Percentiles rank a stretch among this genome's conserved stretches.
These are phyloP conservation scores for Scedosporium dehoogii DNA, from an alignment of 2,329 filamentous ascomycete species.

Conservation along the genomic window DNA sequence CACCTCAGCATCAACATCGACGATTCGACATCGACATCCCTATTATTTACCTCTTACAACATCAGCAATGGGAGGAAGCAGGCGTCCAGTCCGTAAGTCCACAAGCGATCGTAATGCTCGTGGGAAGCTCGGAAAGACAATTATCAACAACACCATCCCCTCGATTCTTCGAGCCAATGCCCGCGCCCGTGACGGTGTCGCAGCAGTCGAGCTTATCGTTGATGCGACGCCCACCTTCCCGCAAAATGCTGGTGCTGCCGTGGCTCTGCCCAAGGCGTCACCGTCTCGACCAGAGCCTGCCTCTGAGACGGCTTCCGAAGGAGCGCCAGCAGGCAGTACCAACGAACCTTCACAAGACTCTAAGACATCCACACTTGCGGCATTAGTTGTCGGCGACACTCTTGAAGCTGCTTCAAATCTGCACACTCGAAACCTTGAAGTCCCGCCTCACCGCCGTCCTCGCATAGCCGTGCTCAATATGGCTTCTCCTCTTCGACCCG, in stretches of 20 bases:
- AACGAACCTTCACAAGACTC: neutral
- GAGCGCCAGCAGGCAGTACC: too few species aligned
- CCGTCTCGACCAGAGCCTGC: too few species aligned
- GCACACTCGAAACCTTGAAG: conserved; percentile 5
- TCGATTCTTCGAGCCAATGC: conserved; percentile 41
- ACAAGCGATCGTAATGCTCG: conserved; percentile 19
- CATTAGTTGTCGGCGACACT: conserved; percentile 39
- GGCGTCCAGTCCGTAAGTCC: neutral
- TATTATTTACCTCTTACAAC: too few species aligned
- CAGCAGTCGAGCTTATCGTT: conserved; percentile 37
- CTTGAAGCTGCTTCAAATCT: conserved; percentile 39
- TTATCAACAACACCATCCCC: conserved; percentile 50
- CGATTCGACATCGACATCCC: too few species aligned
- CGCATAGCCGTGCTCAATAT: conserved; percentile 50
- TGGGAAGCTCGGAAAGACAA: conserved; percentile 46
- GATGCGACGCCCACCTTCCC: conserved; percentile 15
- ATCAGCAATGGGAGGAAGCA: too few species aligned
- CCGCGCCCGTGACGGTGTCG: conserved; percentile 43
- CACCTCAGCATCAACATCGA: too few species aligned
- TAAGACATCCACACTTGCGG: conserved; percentile 22
- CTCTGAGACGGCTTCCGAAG: too few species aligned
- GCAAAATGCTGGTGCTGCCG: too few species aligned
- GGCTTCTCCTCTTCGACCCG: conserved; percentile 51
- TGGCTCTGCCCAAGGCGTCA: too few species aligned
- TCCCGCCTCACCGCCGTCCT: conserved; percentile 5